A percentile compares a stretch with the other conserved stretches of the same genome.
Evolutionary conservation across 192 early-diverging fungal genomes (phyloP).

Genomic region (Thamnidium elegans): DNA sequence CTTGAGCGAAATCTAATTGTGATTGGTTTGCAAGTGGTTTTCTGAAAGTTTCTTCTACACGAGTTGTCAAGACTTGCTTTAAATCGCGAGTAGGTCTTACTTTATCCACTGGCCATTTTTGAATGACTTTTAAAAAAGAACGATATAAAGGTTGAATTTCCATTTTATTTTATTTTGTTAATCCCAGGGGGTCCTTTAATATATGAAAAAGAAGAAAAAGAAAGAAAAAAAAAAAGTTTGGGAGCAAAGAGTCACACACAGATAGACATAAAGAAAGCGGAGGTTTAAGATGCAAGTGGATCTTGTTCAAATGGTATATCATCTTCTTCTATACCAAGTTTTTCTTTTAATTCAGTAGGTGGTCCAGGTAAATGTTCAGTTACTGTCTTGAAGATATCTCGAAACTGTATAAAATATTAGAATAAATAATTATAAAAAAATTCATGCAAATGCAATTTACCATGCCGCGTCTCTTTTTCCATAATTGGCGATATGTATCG

Average conservation of each 20-base stretch:
- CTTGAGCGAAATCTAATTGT: conserved; percentile 34
- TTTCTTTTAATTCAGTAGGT: not conserved
- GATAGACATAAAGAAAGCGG: not conserved
- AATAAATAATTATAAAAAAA: no score
- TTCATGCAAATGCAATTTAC: not conserved
- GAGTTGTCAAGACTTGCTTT: conserved; percentile 53
- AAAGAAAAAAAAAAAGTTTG: conserved; percentile 1
- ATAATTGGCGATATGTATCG: not conserved
- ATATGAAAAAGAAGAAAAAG: no score
- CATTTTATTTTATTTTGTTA: not conserved
- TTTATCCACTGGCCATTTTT: conserved; percentile 64
- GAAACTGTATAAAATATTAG: conserved; percentile 3
- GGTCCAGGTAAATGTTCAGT: conserved; percentile 4
- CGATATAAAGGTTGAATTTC: conserved; percentile 47
- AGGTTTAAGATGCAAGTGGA: not conserved
- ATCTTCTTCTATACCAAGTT: conserved; percentile 19
- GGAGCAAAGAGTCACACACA: not conserved
- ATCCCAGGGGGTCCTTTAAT: no score
- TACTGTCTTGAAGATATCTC: not conserved
- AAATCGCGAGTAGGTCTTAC: conserved; percentile 69
- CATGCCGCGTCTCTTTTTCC: conserved; percentile 8
- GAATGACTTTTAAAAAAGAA: conserved; percentile 55
- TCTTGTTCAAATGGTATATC: not conserved
- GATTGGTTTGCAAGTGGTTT: conserved; percentile 26
- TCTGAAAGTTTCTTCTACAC: conserved; percentile 48